Evolutionary conservation across 1,139 yeast genomes (phyloP).

Genomic region (Insectozyma bohioensis): DNA sequence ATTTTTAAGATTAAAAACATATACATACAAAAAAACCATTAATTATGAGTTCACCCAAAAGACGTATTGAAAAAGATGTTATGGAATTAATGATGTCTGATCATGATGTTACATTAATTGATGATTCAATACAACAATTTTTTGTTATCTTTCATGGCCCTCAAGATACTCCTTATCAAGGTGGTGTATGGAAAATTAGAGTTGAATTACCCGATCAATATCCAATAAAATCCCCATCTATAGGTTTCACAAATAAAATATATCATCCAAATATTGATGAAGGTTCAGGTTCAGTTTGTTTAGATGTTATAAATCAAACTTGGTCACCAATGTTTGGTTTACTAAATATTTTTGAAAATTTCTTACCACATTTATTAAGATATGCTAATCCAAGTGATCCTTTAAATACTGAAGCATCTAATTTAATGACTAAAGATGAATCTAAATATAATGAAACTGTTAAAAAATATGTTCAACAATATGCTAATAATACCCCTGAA

Average conservation of each 20-base stretch:
- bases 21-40: too few relatives aligned
- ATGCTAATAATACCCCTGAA: conserved; percentile 50
- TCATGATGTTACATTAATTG: conserved; percentile 80
- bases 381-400: conserved; percentile 97
- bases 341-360: conserved; percentile 86
- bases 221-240: conserved; percentile 94
- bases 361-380: conserved; percentile 85
- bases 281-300: conserved; percentile 88
- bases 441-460: conserved; percentile 68
- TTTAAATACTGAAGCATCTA: conserved; percentile 87
- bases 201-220: conserved; percentile 95
- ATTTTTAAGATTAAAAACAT: too few relatives aligned
- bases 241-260: conserved; percentile 88
- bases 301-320: conserved; percentile 95
- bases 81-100: conserved; percentile 97
- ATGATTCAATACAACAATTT: conserved; percentile 91
- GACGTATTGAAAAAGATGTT: conserved; percentile 94
- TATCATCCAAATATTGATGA: conserved; percentile 95
- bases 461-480: conserved; percentile 67
- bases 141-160: conserved; percentile 89
- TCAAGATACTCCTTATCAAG: conserved; percentile 81
- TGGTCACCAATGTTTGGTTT: conserved; percentile 99
- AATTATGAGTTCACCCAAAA: conserved; percentile 65
- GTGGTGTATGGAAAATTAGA: conserved; percentile 88
- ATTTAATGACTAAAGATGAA: conserved; percentile 72